Percentiles rank a stretch among this genome's conserved stretches.
These are phyloP conservation scores for Trichoderma sp. DNA, from an alignment of 2,329 filamentous ascomycete species.

Conservation along the genomic window DNA sequence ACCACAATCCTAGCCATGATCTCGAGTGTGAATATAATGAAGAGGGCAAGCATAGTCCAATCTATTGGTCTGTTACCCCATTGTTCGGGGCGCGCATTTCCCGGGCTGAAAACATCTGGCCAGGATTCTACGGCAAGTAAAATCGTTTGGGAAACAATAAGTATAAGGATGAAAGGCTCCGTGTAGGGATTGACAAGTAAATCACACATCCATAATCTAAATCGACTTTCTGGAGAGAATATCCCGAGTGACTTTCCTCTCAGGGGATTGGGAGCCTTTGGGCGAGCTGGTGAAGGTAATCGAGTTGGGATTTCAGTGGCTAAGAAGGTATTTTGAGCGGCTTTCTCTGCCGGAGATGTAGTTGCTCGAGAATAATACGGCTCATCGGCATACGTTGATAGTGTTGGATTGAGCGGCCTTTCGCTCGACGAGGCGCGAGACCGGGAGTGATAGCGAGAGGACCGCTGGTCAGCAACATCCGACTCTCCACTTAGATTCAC, in stretches of 20 bases:
- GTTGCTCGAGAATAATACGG: slow-evolving; percentile 55
- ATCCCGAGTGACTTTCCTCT: slow-evolving; percentile 84
- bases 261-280: slow-evolving; percentile 65
- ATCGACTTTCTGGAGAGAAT: slow-evolving; percentile 73
- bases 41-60: slow-evolving; percentile 78
- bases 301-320: slow-evolving; percentile 26
- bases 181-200: slow-evolving; percentile 82
- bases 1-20: slow-evolving; percentile 82
- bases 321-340: slow-evolving; percentile 27
- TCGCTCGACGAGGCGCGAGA: slow-evolving; percentile 48
- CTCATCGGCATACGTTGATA: slow-evolving; percentile 48
- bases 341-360: slow-evolving; percentile 51
- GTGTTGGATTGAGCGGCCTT: slow-evolving; percentile 31
- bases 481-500: slow-evolving; percentile 96
- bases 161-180: slow-evolving; percentile 80
- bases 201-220: slow-evolving; percentile 77
- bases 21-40: slow-evolving; percentile 87
- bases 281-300: slow-evolving; percentile 24
- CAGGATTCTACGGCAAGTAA: slow-evolving; percentile 84
- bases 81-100: slow-evolving; percentile 58
- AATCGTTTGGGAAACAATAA: slow-evolving; percentile 87
- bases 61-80: slow-evolving; percentile 75
- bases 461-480: slow-evolving; percentile 74
- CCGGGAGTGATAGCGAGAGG: slow-evolving; percentile 61
- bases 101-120: slow-evolving; percentile 65